These are phyloP conservation scores for Epichloe glyceriae DNA, from an alignment of 2,329 filamentous ascomycete species.

Conservation along the genomic window DNA sequence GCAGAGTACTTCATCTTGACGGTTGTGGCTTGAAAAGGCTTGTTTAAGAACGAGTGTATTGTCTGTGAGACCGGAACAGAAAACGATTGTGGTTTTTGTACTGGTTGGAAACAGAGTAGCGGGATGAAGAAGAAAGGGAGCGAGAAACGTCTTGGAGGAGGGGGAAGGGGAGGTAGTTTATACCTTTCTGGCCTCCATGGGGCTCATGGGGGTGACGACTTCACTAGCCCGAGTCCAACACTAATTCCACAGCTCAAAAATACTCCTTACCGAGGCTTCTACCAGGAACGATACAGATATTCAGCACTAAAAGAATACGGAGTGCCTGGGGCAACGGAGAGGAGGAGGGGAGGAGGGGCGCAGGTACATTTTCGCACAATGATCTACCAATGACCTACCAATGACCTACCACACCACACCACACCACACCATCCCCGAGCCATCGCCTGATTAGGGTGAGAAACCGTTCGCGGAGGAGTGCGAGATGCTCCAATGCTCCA, in stretches of 20 bases:
- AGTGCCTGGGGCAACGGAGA: neutral
- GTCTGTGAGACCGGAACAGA: neutral
- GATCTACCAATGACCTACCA: no score
- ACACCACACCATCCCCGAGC: neutral
- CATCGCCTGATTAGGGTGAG: neutral
- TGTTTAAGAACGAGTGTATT: conserved; percentile 8
- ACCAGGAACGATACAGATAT: neutral
- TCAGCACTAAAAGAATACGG: neutral
- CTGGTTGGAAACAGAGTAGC: neutral
- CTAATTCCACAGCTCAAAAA: neutral
- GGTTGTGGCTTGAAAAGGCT: neutral
- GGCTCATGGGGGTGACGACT: neutral
- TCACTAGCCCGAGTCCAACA: conserved; percentile 1
- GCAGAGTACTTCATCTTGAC: conserved; percentile 11
- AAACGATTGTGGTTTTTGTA: conserved; percentile 1
- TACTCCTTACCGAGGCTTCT: neutral
- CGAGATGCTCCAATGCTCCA: no score
- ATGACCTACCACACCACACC: neutral
- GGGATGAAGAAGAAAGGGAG: neutral
- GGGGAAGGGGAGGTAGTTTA: conserved; percentile 2
- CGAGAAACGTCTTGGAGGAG: neutral
- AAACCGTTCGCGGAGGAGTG: neutral
- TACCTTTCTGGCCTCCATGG: neutral
- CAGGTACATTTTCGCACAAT: neutral
- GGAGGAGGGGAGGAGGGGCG: neutral